Evolutionary conservation across 2,329 filamentous ascomycete species (phyloP), one percentile per base, ranked within the genome.

Genomic region (Claviceps maximensis): DNA sequence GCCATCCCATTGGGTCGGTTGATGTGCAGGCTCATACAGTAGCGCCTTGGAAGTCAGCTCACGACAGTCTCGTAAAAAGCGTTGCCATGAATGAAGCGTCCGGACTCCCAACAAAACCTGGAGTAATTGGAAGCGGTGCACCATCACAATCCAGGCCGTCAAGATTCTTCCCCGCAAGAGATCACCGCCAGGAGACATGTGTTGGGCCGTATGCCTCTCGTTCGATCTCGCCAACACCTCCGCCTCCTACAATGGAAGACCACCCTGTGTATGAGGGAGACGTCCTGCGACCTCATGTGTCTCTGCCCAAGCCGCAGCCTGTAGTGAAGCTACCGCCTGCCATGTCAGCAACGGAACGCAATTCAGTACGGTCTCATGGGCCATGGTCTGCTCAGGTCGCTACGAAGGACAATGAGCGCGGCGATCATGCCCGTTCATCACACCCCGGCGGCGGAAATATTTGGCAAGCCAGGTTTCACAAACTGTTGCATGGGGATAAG

Each of bases 381-480:
- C 60, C 61, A n/a, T 72, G 71, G 70, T 60, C 67, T 40, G 63
- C 62, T 41, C 65, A 66, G 23, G 61, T 62, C 17, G 53, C 63
- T 4, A 63, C 60, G 40, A 70, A 62, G 54, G 69, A 69, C 47
- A 55, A 56, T 17, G 54, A 58, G 6, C 59, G 62, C 40, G 60
- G 56, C 21, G 56, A 61, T 15, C 58, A 58, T 23, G 56, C 53
- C 6, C 58, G 63, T 7, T 51, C 55, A 8, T 33, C 42, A 6
- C 46, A 47, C 10, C 58, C 59, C 46, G 59, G 61, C 25, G 62
- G 63, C 17, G 72, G 74, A 49, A 62, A 63, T 51, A 76, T 76
- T 52, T 91, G 89, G 89, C 89, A 95, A 66, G 84, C 86, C 60
- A 83, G 83, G 61, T 89, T 96, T 66, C 89, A 95, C 66, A 83